Percentiles rank a stretch among this genome's conserved stretches.
These are phyloP conservation scores for Coemansia guatemalensis DNA, from an alignment of 192 early-diverging fungal genomes.

Conservation along the genomic window DNA sequence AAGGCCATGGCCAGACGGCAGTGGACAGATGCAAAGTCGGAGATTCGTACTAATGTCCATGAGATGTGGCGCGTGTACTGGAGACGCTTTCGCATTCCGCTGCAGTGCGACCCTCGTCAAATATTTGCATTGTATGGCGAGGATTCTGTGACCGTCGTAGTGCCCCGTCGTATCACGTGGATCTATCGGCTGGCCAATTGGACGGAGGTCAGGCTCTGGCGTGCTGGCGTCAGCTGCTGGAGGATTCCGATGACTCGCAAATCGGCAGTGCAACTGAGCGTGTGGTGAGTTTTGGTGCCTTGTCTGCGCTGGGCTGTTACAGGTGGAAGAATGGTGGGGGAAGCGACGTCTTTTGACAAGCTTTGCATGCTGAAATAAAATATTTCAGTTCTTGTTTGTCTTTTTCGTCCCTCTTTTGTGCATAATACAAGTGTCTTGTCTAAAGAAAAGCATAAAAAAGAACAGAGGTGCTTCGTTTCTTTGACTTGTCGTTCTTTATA, in stretches of 20 bases:
- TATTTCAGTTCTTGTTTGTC: not conserved
- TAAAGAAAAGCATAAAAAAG: not conserved
- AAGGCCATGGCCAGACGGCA: constrained; percentile 39
- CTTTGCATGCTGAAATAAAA: not conserved
- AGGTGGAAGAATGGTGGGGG: too few species aligned
- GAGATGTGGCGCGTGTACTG: constrained; percentile 43
- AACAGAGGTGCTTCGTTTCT: not conserved
- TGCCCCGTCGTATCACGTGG: constrained; percentile 12
- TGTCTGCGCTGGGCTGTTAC: too few species aligned
- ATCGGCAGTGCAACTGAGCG: not conserved
- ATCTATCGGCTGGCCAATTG: constrained; percentile 13
- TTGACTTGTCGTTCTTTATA: too few species aligned
- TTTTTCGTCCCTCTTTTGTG: not conserved
- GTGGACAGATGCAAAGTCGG: constrained; percentile 16
- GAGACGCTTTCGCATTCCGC: constrained; percentile 26
- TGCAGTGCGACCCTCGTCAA: constrained; percentile 18
- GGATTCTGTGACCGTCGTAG: constrained; percentile 16
- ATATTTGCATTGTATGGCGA: constrained; percentile 25
- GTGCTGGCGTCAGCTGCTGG: too few species aligned
- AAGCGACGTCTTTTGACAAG: too few species aligned
- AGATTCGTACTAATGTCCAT: constrained; percentile 15
- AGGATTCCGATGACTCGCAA: too few species aligned
- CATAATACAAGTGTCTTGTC: not conserved
- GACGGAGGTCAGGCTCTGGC: constrained; percentile 19
- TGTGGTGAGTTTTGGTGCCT: too few species aligned